Conservation (phyloP, 169 alveolate genomes). For the Eimeria falciformis region DNA sequence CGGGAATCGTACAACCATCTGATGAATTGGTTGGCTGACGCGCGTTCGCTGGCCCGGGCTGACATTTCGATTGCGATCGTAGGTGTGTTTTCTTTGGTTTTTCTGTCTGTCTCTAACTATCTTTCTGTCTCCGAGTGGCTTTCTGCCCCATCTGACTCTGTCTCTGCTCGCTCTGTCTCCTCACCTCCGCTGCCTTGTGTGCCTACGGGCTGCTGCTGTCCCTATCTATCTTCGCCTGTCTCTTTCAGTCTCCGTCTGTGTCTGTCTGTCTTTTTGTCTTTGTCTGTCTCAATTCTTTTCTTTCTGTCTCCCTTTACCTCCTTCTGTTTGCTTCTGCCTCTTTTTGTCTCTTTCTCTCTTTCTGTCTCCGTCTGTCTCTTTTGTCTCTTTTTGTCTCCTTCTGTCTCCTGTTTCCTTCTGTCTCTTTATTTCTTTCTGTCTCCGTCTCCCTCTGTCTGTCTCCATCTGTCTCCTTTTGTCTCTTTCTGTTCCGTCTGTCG, state of each 20-base stretch:
- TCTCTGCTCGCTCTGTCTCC: neutral
- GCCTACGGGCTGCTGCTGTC: neutral
- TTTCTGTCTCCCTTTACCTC: neutral
- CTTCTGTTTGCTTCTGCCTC: neutral
- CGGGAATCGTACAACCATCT: slow-evolving; percentile 87
- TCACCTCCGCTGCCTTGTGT: neutral
- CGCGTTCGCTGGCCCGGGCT: slow-evolving; percentile 88
- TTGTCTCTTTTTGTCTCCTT: neutral
- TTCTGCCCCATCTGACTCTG: neutral
- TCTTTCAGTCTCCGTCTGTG: neutral
- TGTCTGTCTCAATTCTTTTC: neutral
- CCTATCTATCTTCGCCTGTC: neutral
- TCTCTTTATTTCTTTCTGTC: neutral
- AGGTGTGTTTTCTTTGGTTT: slow-evolving; percentile 74
- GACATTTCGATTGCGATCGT: slow-evolving; percentile 87
- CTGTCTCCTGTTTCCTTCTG: neutral
- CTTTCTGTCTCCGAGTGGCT: neutral
- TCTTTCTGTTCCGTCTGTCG: neutral
- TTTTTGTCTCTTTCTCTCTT: neutral
- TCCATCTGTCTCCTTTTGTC: no score
- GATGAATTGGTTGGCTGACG: slow-evolving; percentile 87
- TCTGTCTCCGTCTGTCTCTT: no score
- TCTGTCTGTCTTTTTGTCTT: neutral
- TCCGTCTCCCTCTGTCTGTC: neutral
- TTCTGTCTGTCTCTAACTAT: neutral